phyloP scores from a whole-genome alignment of 306 rosid species.

The Cucurbita ficifolia region DNA sequence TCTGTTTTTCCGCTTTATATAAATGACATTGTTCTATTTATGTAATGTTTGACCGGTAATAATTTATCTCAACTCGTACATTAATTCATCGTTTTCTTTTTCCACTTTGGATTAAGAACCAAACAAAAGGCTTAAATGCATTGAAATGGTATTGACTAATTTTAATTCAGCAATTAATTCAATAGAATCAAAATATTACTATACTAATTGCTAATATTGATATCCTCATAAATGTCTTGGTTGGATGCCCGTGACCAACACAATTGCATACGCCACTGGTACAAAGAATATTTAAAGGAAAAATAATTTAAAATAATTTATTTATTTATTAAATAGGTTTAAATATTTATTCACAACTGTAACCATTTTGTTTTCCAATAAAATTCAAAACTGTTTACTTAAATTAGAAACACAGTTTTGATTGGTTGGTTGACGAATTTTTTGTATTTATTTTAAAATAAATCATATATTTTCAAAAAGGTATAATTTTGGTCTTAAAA shows the following conservation, averaged over 20 bases:
- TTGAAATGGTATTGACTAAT: background rate
- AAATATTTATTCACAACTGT: no score
- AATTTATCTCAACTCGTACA: no score
- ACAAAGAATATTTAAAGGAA: background rate
- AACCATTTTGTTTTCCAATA: no score
- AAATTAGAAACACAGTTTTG: no score
- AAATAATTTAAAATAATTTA: background rate
- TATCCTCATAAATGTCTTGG: background rate
- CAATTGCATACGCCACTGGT: background rate
- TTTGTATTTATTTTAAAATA: no score
- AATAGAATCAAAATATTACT: background rate
- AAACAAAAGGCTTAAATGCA: background rate
- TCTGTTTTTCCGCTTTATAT: no score
- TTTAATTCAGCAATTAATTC: background rate
- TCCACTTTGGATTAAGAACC: background rate
- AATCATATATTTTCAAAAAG: no score
- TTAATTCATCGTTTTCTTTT: background rate
- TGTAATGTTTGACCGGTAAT: background rate
- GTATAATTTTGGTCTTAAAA: no score
- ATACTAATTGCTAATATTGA: background rate
- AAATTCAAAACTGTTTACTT: no score
- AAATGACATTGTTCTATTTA: no score
- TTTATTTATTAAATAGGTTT: no score
- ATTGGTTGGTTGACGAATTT: no score
- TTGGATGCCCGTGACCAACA: background rate